Percentiles rank a stretch among this genome's conserved stretches.
phyloP scores from a whole-genome alignment of 306 rosid species.

The Lupinus albus region DNA sequence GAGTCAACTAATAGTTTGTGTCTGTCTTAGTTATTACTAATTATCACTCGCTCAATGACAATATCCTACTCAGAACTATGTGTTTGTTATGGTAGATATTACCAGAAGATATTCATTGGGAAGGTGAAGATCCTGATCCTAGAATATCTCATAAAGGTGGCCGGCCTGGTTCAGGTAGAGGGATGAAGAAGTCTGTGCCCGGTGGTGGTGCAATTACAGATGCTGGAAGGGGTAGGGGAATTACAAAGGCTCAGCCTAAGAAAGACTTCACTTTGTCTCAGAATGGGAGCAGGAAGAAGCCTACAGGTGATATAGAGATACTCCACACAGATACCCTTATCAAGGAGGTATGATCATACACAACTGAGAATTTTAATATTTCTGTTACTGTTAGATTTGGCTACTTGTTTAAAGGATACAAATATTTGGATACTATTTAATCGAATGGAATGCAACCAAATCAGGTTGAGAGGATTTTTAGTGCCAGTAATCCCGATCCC shows the following conservation, averaged over 20 bases:
- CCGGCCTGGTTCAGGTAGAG: slow-evolving; percentile 67
- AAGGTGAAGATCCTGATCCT: slow-evolving; percentile 66
- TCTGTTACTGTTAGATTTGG: background rate
- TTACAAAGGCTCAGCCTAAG: slow-evolving; percentile 57
- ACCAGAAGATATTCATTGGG: slow-evolving; percentile 81
- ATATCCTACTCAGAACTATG: slow-evolving; percentile 9
- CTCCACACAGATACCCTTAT: slow-evolving; percentile 77
- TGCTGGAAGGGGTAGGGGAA: slow-evolving; percentile 87
- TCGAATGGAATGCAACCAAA: slow-evolving; percentile 35
- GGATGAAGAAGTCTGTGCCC: slow-evolving; percentile 50
- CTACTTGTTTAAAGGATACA: background rate
- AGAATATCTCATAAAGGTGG: slow-evolving; percentile 57
- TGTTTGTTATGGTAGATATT: slow-evolving; percentile 59
- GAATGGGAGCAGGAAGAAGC: slow-evolving; percentile 71
- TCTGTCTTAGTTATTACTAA: slow-evolving; percentile 5
- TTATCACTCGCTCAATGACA: slow-evolving; percentile 13
- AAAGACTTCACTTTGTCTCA: slow-evolving; percentile 58
- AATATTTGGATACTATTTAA: slow-evolving; percentile 1
- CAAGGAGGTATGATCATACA: slow-evolving; percentile 66
- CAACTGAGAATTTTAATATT: slow-evolving; percentile 6
- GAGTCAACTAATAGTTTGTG: slow-evolving; percentile 1
- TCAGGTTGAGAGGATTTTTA: slow-evolving; percentile 82
- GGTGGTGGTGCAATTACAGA: slow-evolving; percentile 66
- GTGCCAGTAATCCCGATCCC: slow-evolving; percentile 64
- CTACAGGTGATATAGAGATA: slow-evolving; percentile 64